phyloP scores from a whole-genome alignment of 1,284 basidiomycete genomes.

The Exobasidium cylindrosporum region DNA sequence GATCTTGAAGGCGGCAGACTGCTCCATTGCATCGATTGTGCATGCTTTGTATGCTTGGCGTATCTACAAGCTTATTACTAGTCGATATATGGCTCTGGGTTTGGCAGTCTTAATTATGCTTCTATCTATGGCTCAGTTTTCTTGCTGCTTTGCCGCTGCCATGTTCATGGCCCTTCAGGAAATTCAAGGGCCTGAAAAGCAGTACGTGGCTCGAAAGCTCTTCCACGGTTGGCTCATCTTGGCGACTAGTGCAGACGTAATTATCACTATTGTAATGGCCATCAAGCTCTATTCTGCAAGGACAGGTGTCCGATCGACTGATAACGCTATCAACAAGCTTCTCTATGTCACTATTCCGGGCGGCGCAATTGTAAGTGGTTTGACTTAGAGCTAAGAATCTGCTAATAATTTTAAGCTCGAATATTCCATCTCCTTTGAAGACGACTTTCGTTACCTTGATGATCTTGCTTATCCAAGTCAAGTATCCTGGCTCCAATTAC shows the following conservation, averaged over 20 bases:
- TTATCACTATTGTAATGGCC: constrained; percentile 4
- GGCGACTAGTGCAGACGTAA: constrained; percentile 1
- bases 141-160: constrained; percentile 8
- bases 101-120: neutral
- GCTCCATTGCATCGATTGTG: constrained; percentile 8
- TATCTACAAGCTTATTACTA: constrained; percentile 3
- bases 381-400: too few species aligned
- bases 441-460: neutral
- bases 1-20: constrained; percentile 6
- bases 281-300: neutral
- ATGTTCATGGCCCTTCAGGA: constrained; percentile 5
- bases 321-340: constrained; percentile 7
- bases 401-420: too few species aligned
- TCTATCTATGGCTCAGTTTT: constrained; percentile 2
- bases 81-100: neutral
- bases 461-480: constrained; percentile 8
- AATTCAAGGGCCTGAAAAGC: constrained; percentile 7
- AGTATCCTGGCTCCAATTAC: neutral
- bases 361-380: neutral
- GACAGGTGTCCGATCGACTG: neutral
- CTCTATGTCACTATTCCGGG: constrained; percentile 6
- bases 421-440: neutral
- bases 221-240: constrained; percentile 2
- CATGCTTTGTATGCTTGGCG: constrained; percentile 8
- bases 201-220: constrained; percentile 8